Conservation (phyloP, 352 stramenopile species). For the Globisporangium carolinianum region DNA sequence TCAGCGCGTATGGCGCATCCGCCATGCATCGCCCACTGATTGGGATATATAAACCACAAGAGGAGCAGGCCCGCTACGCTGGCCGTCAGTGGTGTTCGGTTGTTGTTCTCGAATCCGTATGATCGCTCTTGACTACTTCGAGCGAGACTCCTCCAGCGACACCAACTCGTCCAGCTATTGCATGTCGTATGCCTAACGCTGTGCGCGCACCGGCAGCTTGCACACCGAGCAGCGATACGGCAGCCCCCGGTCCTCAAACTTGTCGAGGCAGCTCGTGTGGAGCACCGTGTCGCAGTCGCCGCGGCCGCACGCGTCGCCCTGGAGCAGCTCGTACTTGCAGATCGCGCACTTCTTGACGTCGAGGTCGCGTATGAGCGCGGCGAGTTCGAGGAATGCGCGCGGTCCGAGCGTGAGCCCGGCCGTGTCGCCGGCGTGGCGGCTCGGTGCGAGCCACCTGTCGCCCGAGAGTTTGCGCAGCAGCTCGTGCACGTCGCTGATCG, state of each 20-base stretch:
- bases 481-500: conserved; percentile 56
- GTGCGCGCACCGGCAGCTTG: conserved; percentile 27
- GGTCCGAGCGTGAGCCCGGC: conserved; percentile 52
- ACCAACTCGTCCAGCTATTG: background rate
- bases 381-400: conserved; percentile 64
- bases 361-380: conserved; percentile 64
- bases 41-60: no score
- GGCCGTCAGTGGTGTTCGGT: no score
- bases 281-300: conserved; percentile 32
- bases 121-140: no score
- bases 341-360: conserved; percentile 76
- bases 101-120: no score
- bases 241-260: conserved; percentile 52
- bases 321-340: conserved; percentile 70
- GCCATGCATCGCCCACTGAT: no score
- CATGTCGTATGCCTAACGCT: background rate
- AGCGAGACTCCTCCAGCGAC: no score
- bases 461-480: conserved; percentile 53
- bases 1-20: no score
- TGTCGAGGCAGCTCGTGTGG: conserved; percentile 53
- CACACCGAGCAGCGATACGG: conserved; percentile 55
- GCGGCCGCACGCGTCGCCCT: conserved; percentile 35
- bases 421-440: conserved; percentile 26
- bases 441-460: conserved; percentile 67
- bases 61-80: no score